These are phyloP conservation scores for Cinchona pubescens DNA, from an alignment of 257 asterid genomes.

Conservation along the genomic window DNA sequence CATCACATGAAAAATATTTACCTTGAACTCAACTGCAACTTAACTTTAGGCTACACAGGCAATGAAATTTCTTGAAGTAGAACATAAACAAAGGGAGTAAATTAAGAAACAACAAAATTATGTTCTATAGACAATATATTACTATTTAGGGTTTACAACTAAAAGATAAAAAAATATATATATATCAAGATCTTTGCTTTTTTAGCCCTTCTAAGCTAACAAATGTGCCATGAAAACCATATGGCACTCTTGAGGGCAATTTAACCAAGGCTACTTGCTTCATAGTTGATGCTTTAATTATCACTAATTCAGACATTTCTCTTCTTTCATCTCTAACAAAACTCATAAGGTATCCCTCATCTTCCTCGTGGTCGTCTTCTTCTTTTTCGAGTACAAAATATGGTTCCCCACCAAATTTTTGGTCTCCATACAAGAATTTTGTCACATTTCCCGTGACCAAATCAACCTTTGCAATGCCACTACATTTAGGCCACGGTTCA, in stretches of 20 bases:
- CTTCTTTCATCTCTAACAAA: slow-evolving; percentile 49
- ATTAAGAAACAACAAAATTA: not conserved
- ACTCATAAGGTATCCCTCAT: slow-evolving; percentile 45
- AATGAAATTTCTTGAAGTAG: not conserved
- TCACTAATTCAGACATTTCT: slow-evolving; percentile 40
- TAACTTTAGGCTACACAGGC: not conserved
- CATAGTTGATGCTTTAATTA: slow-evolving; percentile 51
- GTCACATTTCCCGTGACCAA: slow-evolving; percentile 41
- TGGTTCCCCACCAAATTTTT: slow-evolving; percentile 50
- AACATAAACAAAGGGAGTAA: not conserved
- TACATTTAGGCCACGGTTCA: slow-evolving; percentile 66
- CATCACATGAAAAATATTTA: not conserved
- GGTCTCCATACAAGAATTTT: slow-evolving; percentile 34
- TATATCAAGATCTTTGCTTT: slow-evolving; percentile 16
- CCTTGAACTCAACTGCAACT: not conserved
- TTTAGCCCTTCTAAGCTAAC: slow-evolving; percentile 42
- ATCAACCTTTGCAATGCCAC: slow-evolving; percentile 59
- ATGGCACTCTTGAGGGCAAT: slow-evolving; percentile 57
- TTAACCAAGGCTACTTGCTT: slow-evolving; percentile 40
- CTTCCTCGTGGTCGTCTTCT: slow-evolving; percentile 31
- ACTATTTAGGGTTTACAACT: not conserved
- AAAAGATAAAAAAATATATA: not conserved
- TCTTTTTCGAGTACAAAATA: slow-evolving; percentile 31
- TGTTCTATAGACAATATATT: not conserved
- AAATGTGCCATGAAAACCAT: slow-evolving; percentile 72